A percentile compares a stretch with the other conserved stretches of the same genome.
Evolutionary conservation across 176 grass and related monocot genomes (phyloP).

Genomic region (Hordeum vulgare): MorexV3_pseudomolecules_assembly NC_058518.1:456795237-456795736

Average conservation of each 20-base stretch:
- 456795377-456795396: slow-evolving; percentile 85
- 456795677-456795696: slow-evolving; percentile 40
- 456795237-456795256: slow-evolving; percentile 48
- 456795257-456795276: slow-evolving; percentile 3
- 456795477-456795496: neutral
- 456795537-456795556: neutral
- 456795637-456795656: slow-evolving; percentile 66
- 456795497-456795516: slow-evolving; percentile 5
- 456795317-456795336: slow-evolving; percentile 42
- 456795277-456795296: neutral
- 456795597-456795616: slow-evolving; percentile 64
- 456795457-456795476: slow-evolving; percentile 51
- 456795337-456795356: slow-evolving; percentile 69
- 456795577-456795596: slow-evolving; percentile 92
- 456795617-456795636: slow-evolving; percentile 65
- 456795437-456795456: slow-evolving; percentile 77
- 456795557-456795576: slow-evolving; percentile 8
- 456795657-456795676: slow-evolving; percentile 48
- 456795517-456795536: neutral
- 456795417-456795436: slow-evolving; percentile 93
- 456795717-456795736: slow-evolving; percentile 84
- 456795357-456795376: slow-evolving; percentile 91
- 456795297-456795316: slow-evolving; percentile 8
- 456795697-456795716: slow-evolving; percentile 71
- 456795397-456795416: slow-evolving; percentile 81